phyloP scores from a whole-genome alignment of 345 rosid genomes.

The Linum usitatissimum region DNA sequence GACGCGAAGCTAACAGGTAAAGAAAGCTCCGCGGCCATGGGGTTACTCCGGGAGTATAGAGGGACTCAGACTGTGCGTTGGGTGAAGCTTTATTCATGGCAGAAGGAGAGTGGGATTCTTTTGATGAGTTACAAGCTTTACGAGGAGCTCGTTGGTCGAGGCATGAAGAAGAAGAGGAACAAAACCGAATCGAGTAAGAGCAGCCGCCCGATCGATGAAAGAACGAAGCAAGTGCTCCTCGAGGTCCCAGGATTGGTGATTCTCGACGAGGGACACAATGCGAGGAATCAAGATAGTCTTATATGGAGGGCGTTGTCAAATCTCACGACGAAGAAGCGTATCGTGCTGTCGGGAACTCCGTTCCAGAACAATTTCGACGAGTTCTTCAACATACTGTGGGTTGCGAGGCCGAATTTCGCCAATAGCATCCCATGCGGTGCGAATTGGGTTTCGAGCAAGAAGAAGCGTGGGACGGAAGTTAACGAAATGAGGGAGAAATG shows the following conservation, averaged over 20 bases:
- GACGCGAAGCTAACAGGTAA: conserved; percentile 30
- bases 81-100: conserved; percentile 63
- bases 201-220: conserved; percentile 9
- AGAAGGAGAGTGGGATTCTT: conserved; percentile 35
- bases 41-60: conserved; percentile 8
- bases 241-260: conserved; percentile 43
- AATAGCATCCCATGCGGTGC: not conserved
- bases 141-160: conserved; percentile 41
- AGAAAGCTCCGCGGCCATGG: conserved; percentile 26
- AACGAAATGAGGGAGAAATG: conserved; percentile 22
- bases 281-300: conserved; percentile 40
- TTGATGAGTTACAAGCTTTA: conserved; percentile 52
- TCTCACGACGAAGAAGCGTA: conserved; percentile 39
- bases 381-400: conserved; percentile 44
- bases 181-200: not conserved
- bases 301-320: conserved; percentile 50
- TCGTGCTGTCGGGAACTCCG: conserved; percentile 74
- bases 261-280: conserved; percentile 76
- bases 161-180: conserved; percentile 10
- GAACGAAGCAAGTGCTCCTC: conserved; percentile 29
- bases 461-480: not conserved
- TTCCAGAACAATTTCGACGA: conserved; percentile 73
- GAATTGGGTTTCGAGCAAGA: not conserved
- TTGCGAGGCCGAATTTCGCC: conserved; percentile 38
- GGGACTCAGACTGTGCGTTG: conserved; percentile 18